Percentiles rank a stretch among this genome's conserved stretches.
These are phyloP conservation scores for Rutstroemia sp. DNA, from an alignment of 2,329 filamentous ascomycete species.

Conservation along the genomic window DNA sequence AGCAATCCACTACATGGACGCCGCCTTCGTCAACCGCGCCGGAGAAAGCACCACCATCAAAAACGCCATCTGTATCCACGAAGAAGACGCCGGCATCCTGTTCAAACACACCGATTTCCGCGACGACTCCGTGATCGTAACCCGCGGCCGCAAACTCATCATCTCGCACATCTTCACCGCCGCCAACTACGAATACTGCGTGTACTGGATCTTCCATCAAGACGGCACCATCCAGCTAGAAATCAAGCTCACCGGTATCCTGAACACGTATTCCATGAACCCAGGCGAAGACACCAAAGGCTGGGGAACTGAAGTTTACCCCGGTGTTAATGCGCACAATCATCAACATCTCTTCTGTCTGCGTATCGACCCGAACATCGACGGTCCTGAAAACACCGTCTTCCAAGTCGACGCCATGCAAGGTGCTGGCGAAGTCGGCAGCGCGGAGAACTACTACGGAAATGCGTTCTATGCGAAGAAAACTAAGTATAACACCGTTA, in stretches of 20 bases:
- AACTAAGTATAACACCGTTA: constrained; percentile 67
- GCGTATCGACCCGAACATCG: constrained; percentile 78
- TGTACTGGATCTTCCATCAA: constrained; percentile 86
- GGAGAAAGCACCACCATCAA: constrained; percentile 77
- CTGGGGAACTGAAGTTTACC: constrained; percentile 89
- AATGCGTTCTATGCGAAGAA: constrained; percentile 85
- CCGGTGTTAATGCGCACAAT: constrained; percentile 87
- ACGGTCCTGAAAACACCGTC: constrained; percentile 77
- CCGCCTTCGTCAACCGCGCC: constrained; percentile 70
- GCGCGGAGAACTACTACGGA: constrained; percentile 76
- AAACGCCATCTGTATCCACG: constrained; percentile 92
- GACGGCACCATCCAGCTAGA: constrained; percentile 89
- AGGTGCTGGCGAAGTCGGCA: constrained; percentile 69
- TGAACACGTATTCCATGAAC: constrained; percentile 83
- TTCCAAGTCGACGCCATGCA: constrained; percentile 73
- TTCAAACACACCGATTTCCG: constrained; percentile 96
- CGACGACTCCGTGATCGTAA: constrained; percentile 80
- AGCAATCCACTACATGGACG: constrained; percentile 80
- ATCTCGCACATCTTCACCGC: constrained; percentile 91
- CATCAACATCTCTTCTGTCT: constrained; percentile 94
- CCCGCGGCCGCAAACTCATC: constrained; percentile 76
- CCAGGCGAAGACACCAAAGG: constrained; percentile 74
- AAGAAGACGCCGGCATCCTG: constrained; percentile 84
- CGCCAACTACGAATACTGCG: constrained; percentile 90
- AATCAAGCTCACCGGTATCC: constrained; percentile 83